Evolutionary conservation across 2,329 filamentous ascomycete species (phyloP).

Genomic region (Colletotrichum nymphaeae): DNA sequence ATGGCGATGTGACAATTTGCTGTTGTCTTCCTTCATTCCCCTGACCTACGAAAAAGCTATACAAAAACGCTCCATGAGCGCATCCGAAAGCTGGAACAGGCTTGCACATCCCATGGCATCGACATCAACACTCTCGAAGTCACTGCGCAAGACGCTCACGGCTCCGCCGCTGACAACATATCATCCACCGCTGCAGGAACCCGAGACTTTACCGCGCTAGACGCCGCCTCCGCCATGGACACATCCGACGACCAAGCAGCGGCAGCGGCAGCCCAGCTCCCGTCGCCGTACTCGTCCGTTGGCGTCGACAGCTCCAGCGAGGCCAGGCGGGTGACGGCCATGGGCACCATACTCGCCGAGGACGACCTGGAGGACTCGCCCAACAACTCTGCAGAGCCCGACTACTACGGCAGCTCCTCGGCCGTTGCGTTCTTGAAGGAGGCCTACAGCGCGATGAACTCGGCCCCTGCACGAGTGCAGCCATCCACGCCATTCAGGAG

Average conservation of each 20-base stretch:
- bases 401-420: conserved; percentile 53
- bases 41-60: conserved; percentile 19
- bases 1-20: fast-evolving
- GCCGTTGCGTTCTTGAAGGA: conserved; percentile 53
- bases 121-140: background rate
- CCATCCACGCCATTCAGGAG: background rate
- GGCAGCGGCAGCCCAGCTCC: background rate
- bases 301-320: background rate
- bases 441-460: conserved; percentile 44
- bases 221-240: background rate
- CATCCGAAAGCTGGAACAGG: conserved; percentile 42
- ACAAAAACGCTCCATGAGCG: conserved; percentile 42
- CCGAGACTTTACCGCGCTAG: background rate
- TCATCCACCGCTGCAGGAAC: background rate
- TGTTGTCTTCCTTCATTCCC: background rate
- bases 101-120: conserved; percentile 35
- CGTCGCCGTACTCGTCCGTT: conserved; percentile 20
- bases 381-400: conserved; percentile 29
- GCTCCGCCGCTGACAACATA: background rate
- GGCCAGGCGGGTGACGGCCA: conserved; percentile 46
- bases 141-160: background rate
- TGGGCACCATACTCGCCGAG: conserved; percentile 50
- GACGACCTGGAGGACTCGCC: conserved; percentile 40
- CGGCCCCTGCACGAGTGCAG: conserved; percentile 6
- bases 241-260: background rate